phyloP scores from a whole-genome alignment of 2,329 filamentous ascomycete genomes.

The Chlorencoelia australis region DNA sequence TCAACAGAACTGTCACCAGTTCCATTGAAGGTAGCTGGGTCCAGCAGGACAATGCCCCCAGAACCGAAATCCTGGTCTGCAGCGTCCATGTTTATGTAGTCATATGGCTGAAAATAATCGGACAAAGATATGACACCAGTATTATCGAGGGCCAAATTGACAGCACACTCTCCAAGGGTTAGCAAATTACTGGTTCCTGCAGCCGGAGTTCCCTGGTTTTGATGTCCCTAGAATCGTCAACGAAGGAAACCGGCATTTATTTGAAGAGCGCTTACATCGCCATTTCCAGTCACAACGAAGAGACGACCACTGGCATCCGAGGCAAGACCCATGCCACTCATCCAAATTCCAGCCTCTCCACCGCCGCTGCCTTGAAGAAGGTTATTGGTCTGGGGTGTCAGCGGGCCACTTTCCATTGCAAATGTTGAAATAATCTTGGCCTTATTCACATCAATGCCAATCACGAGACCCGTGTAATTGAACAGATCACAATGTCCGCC shows the following conservation, averaged over 20 bases:
- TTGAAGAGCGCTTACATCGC: constrained; percentile 6
- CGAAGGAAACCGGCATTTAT: not conserved
- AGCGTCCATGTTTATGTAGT: constrained; percentile 30
- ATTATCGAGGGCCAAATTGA: constrained; percentile 32
- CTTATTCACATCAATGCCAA: constrained; percentile 35
- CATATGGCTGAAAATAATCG: constrained; percentile 35
- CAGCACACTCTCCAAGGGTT: constrained; percentile 35
- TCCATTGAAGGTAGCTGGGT: constrained; percentile 28
- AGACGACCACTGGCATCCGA: constrained; percentile 22
- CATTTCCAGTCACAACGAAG: constrained; percentile 28
- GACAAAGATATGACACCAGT: constrained; percentile 24
- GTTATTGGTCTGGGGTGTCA: constrained; percentile 22
- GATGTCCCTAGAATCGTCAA: constrained; percentile 18
- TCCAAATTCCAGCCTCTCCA: constrained; percentile 30
- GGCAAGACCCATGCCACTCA: constrained; percentile 28
- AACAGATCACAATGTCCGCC: constrained; percentile 13
- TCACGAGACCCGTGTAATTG: constrained; percentile 28
- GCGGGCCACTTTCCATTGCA: constrained; percentile 32
- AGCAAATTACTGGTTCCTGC: constrained; percentile 24
- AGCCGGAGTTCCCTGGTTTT: constrained; percentile 27
- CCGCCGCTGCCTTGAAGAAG: constrained; percentile 24
- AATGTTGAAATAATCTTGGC: constrained; percentile 17
- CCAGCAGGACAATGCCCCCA: constrained; percentile 28
- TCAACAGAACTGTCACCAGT: constrained; percentile 27
- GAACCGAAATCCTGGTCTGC: constrained; percentile 33